Evolutionary conservation across 306 rosid species (phyloP).

Genomic region (Malus domestica): DNA sequence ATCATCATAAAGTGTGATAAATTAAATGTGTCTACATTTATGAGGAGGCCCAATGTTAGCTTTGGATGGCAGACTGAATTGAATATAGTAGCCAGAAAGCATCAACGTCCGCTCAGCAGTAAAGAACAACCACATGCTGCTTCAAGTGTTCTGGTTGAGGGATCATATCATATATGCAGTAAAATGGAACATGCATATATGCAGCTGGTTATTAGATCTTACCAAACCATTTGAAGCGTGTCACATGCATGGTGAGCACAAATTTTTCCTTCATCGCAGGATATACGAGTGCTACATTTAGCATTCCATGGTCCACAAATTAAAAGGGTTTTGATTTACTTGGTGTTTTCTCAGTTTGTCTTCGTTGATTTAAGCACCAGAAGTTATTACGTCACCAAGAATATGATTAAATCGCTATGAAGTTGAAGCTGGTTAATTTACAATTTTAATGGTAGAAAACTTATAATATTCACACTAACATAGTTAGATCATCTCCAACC

Average conservation of each 20-base stretch:
- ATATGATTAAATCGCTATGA: neutral
- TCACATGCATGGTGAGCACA: neutral
- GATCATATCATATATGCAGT: too few species aligned
- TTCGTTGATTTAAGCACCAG: neutral
- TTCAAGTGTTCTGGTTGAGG: neutral
- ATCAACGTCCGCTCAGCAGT: neutral
- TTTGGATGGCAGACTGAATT: neutral
- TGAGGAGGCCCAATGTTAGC: slow-evolving; percentile 9
- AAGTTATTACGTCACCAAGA: neutral
- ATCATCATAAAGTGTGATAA: neutral
- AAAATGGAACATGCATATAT: too few species aligned
- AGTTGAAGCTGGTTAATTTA: too few species aligned
- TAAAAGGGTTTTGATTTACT: neutral
- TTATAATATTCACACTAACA: neutral
- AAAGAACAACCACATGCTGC: neutral
- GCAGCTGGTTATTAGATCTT: too few species aligned
- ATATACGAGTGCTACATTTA: neutral
- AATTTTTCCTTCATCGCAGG: neutral
- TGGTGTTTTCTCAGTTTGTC: neutral
- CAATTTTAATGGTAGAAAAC: too few species aligned
- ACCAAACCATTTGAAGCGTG: neutral
- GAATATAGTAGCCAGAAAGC: neutral
- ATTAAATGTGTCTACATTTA: slow-evolving; percentile 6
- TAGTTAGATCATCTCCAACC: too few species aligned
- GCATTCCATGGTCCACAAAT: neutral